Base-by-base conservation (phyloP, 2,329 filamentous ascomycete genomes). In the Chalara sp. region DNA sequence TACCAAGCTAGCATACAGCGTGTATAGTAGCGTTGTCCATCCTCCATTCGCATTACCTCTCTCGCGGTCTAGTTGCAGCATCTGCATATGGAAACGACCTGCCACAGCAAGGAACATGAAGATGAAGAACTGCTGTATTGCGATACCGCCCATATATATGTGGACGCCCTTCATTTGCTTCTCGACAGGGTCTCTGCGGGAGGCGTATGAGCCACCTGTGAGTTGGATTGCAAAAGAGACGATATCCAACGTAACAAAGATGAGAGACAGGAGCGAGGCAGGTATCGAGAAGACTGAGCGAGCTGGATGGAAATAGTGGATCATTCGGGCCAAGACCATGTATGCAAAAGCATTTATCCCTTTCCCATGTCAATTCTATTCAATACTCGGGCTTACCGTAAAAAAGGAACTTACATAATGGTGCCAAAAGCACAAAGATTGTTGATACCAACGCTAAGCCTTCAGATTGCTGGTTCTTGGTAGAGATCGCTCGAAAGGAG, bases 221-320 rank as follows among this genome's bases (percentile, higher is more conserved):
- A 76, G 33, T 40, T 60, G 56, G 28, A 58, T 56, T 4, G 55
- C 52, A 48, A 60, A 60, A 32, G 69, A 70, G 33, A 70, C 46
- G 31, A 75, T 57, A 51, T 75, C 72, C 44, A 73, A 63, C 57
- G 66, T 66, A 12, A 76, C 71, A 48, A 76, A 76, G 41, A 69
- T 53, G 31, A 67, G 65, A 12, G 71, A 68, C 46, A 76, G 63
- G 11, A 62, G 60, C 12, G 60, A 44, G 3, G 66, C 62, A 7
- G 47, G 39, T 32, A 70, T 55, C 5, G 48, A 37, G 33, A 55
- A 51, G 3, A 68, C 65, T 56, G 52, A 62, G 58, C 51, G 65
- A 12, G 65, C 62, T 2, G 69, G 69, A 32, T 70, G 47, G 49
- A 58, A 63, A 37, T 58, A 61, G 46, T 59, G 52, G 42, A 62